Conservation (phyloP, 805 yeast species). For the Spathaspora boniae region DNA sequence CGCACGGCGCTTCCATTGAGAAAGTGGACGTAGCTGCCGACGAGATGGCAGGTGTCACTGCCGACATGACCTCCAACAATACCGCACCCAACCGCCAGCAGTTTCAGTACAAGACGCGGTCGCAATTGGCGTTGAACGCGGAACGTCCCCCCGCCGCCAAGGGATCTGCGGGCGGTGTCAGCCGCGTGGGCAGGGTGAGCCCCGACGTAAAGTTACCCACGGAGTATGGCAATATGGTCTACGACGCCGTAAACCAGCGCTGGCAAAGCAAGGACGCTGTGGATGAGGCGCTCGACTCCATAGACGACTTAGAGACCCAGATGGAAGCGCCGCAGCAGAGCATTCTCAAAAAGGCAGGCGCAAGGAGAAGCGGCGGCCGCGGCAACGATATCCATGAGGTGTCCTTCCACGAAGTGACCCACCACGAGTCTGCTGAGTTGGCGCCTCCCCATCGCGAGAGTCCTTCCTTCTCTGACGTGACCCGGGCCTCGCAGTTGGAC, state of each 20-base stretch:
- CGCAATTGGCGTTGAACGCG: constrained; percentile 28
- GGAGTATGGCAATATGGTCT: constrained; percentile 32
- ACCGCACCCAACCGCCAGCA: too few species aligned
- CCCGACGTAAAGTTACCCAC: constrained; percentile 33
- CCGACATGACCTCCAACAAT: constrained; percentile 18
- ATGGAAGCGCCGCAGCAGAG: not conserved
- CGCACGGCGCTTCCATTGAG: constrained; percentile 16
- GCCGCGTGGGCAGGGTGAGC: too few species aligned
- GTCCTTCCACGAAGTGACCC: constrained; percentile 36
- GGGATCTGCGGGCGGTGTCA: too few species aligned
- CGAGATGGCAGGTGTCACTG: constrained; percentile 10
- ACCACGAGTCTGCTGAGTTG: constrained; percentile 9
- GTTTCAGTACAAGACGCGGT: constrained; percentile 37
- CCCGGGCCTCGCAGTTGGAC: constrained; percentile 39
- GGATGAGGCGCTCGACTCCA: constrained; percentile 32
- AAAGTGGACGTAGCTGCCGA: constrained; percentile 19
- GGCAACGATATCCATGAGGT: constrained; percentile 28
- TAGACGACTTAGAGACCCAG: constrained; percentile 28
- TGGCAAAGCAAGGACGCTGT: constrained; percentile 24
- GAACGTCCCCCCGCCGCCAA: constrained; percentile 11
- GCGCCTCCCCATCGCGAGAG: not conserved
- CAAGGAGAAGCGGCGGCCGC: constrained; percentile 4
- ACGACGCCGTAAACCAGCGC: constrained; percentile 26
- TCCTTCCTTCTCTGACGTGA: constrained; percentile 25
- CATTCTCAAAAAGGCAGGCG: constrained; percentile 1